These are phyloP conservation scores for Penicillium riverlandense DNA, from an alignment of 495 filamentous ascomycete genomes.

Conservation along the genomic window DNA sequence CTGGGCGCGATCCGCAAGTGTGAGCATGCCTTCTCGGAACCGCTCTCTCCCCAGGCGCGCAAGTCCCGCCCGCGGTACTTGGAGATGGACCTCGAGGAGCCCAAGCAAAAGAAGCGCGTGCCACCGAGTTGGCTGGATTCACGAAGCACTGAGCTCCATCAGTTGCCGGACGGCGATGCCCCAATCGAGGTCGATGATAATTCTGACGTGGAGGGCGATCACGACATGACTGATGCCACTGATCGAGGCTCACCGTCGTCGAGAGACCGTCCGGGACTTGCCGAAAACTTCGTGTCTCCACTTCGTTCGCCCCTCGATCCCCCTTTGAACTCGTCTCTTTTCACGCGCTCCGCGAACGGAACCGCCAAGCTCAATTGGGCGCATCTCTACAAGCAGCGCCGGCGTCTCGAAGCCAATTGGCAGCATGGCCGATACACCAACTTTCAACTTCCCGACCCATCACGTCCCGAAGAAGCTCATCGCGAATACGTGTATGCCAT, in stretches of 20 bases:
- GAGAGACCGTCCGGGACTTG: background rate
- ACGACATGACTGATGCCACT: conserved; percentile 39
- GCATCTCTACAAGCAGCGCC: conserved; percentile 82
- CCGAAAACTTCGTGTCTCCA: conserved; percentile 4
- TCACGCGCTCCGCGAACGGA: conserved; percentile 27
- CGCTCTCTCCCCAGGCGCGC: conserved; percentile 33
- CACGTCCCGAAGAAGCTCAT: conserved; percentile 76
- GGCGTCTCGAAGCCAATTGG: conserved; percentile 87
- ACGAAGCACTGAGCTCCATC: conserved; percentile 10
- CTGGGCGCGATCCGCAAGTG: conserved; percentile 55
- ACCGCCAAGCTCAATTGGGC: conserved; percentile 39
- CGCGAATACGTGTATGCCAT: conserved; percentile 92
- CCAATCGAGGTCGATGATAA: conserved; percentile 34
- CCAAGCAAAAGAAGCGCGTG: conserved; percentile 45
- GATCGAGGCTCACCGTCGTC: conserved; percentile 10
- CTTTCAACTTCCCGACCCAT: conserved; percentile 84
- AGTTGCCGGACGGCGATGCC: conserved; percentile 1
- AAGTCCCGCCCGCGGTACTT: conserved; percentile 35
- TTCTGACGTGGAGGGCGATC: conserved; percentile 26
- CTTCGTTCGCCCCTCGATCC: conserved; percentile 9
- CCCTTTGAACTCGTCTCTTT: conserved; percentile 24
- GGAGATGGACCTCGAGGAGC: conserved; percentile 41
- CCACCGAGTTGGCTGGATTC: conserved; percentile 36
- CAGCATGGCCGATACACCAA: conserved; percentile 69
- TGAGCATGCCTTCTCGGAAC: conserved; percentile 51